Evolutionary conservation across 1,284 basidiomycete genomes (phyloP), one percentile per base, ranked within the genome.

Genomic region (Cutaneotrichosporon sp.): DNA sequence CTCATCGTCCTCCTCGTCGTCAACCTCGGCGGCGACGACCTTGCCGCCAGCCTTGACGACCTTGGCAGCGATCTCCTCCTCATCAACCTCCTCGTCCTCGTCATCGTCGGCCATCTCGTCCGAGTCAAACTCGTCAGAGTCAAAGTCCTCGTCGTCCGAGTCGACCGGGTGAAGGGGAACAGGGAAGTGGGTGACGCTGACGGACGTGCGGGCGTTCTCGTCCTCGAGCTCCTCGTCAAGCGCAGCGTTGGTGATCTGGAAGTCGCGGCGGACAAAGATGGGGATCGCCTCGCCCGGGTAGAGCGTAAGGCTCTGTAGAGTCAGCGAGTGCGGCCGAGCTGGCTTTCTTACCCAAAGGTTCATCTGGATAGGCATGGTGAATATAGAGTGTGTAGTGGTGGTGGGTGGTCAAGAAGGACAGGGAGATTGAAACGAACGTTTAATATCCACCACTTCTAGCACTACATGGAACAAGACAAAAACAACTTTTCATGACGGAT

Each of bases 161-260:
- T 80, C 79, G 17, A 72, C 72, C 57, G 59, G 69, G 56, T 54
- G 63, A 46, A 64, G 68, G 62, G 67, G 67, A 64, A 68, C 64
- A 46, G 71, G 72, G 59, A 67, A 62, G 77, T 89, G 88, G 46
- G 81, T 80, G 61, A 97, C 80, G 76, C 88, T 91, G 66, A 96
- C 78, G 52, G 86, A 83, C 12, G 88, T 86, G 60, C 90, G 81
- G 35, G 83, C 83, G 44, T 78, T 77, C 51, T 78, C 68, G 69
- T 88, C 84, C 36, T 73, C 77, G 56, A 93, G 79, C 62, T 82
- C 79, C 61, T 89, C 86, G 50, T 85, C 86, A 47, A 93, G 82
- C 8, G 89, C 83, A 51, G 86, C 83, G 74, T 90, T 91, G 70
- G 88, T 90, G 73, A 96, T 83, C 67, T 81, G 80, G 66, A 94